A percentile compares a stretch with the other conserved stretches of the same genome.
phyloP scores from a whole-genome alignment of 495 filamentous ascomycete genomes.

The Chaetomium fimeti region DNA sequence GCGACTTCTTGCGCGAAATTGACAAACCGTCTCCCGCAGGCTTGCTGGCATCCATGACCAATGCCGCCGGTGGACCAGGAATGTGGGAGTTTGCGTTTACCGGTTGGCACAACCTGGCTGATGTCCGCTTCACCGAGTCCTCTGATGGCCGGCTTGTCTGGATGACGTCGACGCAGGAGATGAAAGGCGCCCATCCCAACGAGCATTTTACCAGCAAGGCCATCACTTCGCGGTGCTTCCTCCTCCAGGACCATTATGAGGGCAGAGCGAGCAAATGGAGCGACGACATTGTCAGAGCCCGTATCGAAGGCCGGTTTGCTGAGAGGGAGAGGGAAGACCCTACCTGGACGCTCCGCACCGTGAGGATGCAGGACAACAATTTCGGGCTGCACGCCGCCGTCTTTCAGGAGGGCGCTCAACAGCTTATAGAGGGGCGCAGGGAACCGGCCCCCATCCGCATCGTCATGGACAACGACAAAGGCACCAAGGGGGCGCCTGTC shows the following conservation, averaged over 20 bases:
- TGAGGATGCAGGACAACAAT: constrained; percentile 57
- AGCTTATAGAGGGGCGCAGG: constrained; percentile 54
- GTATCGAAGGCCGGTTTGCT: constrained; percentile 77
- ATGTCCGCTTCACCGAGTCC: constrained; percentile 74
- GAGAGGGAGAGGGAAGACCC: constrained; percentile 74
- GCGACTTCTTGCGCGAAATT: constrained; percentile 76
- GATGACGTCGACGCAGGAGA: constrained; percentile 60
- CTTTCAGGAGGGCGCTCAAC: constrained; percentile 63
- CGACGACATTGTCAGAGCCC: constrained; percentile 84
- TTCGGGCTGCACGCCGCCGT: constrained; percentile 71
- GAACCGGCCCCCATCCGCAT: constrained; percentile 60
- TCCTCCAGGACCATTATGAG: constrained; percentile 74
- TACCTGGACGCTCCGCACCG: constrained; percentile 73
- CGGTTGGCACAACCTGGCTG: constrained; percentile 66
- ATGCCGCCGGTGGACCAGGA: constrained; percentile 50
- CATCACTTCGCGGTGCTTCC: constrained; percentile 57
- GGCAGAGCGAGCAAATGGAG: constrained; percentile 71
- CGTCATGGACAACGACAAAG: constrained; percentile 59
- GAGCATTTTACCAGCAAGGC: constrained; percentile 51
- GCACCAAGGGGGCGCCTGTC: constrained; percentile 56
- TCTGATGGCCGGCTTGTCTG: constrained; percentile 69
- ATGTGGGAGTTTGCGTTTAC: constrained; percentile 69
- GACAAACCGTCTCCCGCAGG: constrained; percentile 67
- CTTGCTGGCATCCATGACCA: constrained; percentile 55
- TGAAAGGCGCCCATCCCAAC: constrained; percentile 50